Evolutionary conservation across 2,329 filamentous ascomycete genomes (phyloP), one percentile per base, ranked within the genome.

Genomic region (Pyrenochaeta sp.): DNA sequence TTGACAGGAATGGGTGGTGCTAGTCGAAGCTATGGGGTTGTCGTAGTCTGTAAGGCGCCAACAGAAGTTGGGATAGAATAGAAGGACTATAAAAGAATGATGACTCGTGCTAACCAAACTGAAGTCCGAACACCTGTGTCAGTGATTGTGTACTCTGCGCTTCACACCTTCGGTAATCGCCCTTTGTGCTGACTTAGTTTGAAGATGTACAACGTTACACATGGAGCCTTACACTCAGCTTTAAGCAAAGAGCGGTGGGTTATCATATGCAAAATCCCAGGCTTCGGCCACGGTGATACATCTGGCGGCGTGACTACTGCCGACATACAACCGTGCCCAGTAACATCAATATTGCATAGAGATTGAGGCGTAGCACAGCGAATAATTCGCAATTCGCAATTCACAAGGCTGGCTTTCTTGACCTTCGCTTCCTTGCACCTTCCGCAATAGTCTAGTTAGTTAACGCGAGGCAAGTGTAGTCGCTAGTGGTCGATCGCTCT

Each of bases 171-270:
- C 27, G 15, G 13, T 1, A 13, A 12, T 36, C 12, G 43, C 10
- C 6, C 15, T 28, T 15, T 8, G 37, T 37, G n/a, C 39, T 44
- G 45, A 30, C 34, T n/a, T 48, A n/a, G 5, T 30, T 19, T 12
- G 25, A 44, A 27, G 49, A 34, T 42, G 61, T 59, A 36, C 42
- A 47, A 64, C 58, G 52, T 56, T 53, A 30, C 55, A 49, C 43
- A 10, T 28, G 34, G 30, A 56, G 46, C 55, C 50, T 40, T 52
- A 19, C 12, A 30, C 43, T 56, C 48, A 54, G 53, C 45, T 40
- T 27, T 49, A 44, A 30, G 51, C 7, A 54, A 57, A 47, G 36
- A 49, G 53, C 55, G 39, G 42, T 58, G 36, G 58, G 30, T 13
- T 25, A 32, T 42, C 13, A 13, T 27, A 4, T 39, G 40, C 15